Evolutionary conservation across 805 yeast species (phyloP).

Genomic region (Kuraishia hungarica): DNA sequence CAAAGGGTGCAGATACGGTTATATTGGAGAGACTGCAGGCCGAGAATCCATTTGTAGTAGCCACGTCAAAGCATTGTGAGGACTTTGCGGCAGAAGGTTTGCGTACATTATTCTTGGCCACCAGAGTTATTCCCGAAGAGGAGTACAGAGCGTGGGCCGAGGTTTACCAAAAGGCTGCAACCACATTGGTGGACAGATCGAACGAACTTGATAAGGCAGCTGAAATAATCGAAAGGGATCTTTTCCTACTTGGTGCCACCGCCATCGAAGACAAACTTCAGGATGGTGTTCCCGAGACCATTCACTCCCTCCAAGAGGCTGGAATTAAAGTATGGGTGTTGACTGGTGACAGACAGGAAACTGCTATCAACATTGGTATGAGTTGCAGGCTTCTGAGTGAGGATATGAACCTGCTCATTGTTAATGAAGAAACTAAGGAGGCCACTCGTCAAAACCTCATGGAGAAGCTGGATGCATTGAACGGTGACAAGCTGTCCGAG

Average conservation of each 20-base stretch:
- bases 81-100: constrained; percentile 96
- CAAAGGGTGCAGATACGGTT: constrained; percentile 98
- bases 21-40: constrained; percentile 74
- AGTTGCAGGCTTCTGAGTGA: constrained; percentile 90
- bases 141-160: constrained; percentile 71
- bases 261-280: constrained; percentile 97
- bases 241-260: constrained; percentile 87
- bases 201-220: constrained; percentile 82
- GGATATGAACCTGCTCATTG: constrained; percentile 87
- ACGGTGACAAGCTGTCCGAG: constrained; percentile 53
- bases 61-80: constrained; percentile 82
- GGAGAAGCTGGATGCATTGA: constrained; percentile 69
- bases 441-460: constrained; percentile 67
- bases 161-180: constrained; percentile 69
- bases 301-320: constrained; percentile 89
- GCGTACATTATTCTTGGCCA: constrained; percentile 89
- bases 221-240: constrained; percentile 72
- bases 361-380: constrained; percentile 98
- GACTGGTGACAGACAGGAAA: constrained; percentile 98
- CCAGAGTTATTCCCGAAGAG: constrained; percentile 66
- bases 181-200: constrained; percentile 67
- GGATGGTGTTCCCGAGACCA: constrained; percentile 98
- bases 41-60: constrained; percentile 70
- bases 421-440: constrained; percentile 77
- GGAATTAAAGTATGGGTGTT: constrained; percentile 97